Base-by-base conservation (phyloP, 139 green algal genomes). In the Astrephomene gubernaculifera region DNA sequence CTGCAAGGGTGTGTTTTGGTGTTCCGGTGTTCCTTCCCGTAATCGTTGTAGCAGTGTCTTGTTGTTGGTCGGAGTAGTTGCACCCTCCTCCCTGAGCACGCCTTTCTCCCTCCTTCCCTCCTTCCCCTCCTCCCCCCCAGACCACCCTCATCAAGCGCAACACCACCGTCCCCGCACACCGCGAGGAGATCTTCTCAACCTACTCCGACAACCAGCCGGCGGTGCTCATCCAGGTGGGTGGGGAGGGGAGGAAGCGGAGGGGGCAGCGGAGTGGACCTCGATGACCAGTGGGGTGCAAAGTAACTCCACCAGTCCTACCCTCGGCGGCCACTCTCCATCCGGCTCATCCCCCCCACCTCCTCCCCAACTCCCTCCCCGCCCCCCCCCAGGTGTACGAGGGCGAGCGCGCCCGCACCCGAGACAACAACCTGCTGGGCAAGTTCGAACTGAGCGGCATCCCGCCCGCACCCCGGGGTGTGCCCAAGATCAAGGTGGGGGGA, bases 101-200 rank as follows among this genome's bases (percentile, higher is more conserved):
- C 57, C 57, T 65, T 24, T 6, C 19, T n/a, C 17, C 17, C 57
- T 65, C 57, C 57, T 6, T 24, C 57, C 57, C 14, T 65, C 57
- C 57, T 27, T n/a, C 8, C 67, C 67, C 36, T 27, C 36, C 67
- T 38, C 67, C 35, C 19, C 24, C 17, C 67, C 35, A 73, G 67
- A 99, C 97, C 1, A 89, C 89, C 36, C 92, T 99, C 33, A 99
- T 99, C 86, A 87, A 90, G 2, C 93, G 97, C 61, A 99, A 99
- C 93, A 99, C 96, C 67, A 98, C 96, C 74, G 95, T 99, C 69
- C 97, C 97, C 68, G 98, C 96, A 49, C 99, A 99, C 93, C 98
- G 98, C 90, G 96, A 99, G 93, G 95, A 99, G 92, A 89, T 98
- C 12, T 99, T 99, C 94, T 96, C 92, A 57, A 99, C 97, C n/a